phyloP scores from a whole-genome alignment of 1,284 basidiomycete species.

The Hypsizygus ulmarius region DNA sequence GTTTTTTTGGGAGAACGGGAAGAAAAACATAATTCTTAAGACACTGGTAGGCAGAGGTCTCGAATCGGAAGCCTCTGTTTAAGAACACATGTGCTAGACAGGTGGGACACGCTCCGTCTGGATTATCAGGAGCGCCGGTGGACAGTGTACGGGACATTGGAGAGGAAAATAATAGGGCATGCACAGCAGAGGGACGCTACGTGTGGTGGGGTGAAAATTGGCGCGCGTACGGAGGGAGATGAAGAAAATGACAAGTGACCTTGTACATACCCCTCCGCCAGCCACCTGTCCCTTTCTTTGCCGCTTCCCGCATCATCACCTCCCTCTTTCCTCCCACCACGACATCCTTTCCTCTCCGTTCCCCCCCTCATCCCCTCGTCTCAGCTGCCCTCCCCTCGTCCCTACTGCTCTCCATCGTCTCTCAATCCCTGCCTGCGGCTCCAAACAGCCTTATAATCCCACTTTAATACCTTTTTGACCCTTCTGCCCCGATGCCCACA shows the following conservation, averaged over 20 bases:
- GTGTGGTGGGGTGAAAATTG: slow-evolving; percentile 11
- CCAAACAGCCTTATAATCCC: slow-evolving; percentile 7
- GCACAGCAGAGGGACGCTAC: neutral
- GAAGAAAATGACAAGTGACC: slow-evolving; percentile 13
- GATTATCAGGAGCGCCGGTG: neutral
- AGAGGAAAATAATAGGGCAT: slow-evolving; percentile 1
- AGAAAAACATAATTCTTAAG: slow-evolving; percentile 5
- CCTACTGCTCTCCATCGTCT: slow-evolving; percentile 16
- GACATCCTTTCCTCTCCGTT: slow-evolving; percentile 22
- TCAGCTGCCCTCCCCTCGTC: slow-evolving; percentile 22
- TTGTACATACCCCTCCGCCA: slow-evolving; percentile 33
- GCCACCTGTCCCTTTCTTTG: slow-evolving; percentile 49
- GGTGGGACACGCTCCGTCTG: neutral
- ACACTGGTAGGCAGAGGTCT: slow-evolving; percentile 10
- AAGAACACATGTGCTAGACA: slow-evolving; percentile 13
- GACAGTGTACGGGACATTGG: neutral
- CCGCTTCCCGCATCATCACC: slow-evolving; percentile 40
- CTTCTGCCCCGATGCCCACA: slow-evolving; percentile 65
- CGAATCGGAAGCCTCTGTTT: slow-evolving; percentile 13
- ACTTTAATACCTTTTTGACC: slow-evolving; percentile 13
- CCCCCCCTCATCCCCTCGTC: slow-evolving; percentile 23
- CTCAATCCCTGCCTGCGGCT: slow-evolving; percentile 13
- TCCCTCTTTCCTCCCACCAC: slow-evolving; percentile 38
- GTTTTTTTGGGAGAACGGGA: slow-evolving; percentile 4
- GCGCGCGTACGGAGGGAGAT: slow-evolving; percentile 12